Percentiles rank a stretch among this genome's conserved stretches.
Conservation (phyloP, 257 asterid genomes). For the Ehretia macrophylla region DNA sequence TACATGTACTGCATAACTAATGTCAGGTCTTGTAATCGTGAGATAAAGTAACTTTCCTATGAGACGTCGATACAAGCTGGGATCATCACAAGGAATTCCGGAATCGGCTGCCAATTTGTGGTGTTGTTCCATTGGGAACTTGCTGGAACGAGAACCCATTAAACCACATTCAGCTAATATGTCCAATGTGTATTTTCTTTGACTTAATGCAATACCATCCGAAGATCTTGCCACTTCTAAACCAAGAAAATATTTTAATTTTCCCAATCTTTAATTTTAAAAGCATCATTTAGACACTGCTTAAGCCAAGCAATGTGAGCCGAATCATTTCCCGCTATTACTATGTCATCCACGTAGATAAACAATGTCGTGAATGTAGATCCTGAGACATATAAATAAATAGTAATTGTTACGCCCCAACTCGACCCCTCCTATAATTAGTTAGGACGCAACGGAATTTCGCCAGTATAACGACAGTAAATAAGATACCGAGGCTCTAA, state of each 20-base stretch:
- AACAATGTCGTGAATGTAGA: background rate
- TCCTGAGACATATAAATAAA: background rate
- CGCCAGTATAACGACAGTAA: no score
- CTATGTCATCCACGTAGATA: background rate
- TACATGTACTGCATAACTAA: background rate
- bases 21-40: background rate
- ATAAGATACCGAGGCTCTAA: no score
- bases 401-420: background rate
- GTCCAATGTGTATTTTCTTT: background rate
- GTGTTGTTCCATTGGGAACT: background rate
- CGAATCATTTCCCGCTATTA: background rate
- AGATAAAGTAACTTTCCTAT: background rate
- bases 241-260: background rate
- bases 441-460: no score
- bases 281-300: background rate
- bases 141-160: background rate
- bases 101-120: background rate
- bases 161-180: background rate
- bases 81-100: background rate
- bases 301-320: background rate
- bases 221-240: background rate
- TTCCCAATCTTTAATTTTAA: background rate
- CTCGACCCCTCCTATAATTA: no score
- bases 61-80: background rate
- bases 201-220: background rate